phyloP scores from a whole-genome alignment of 371 early-diverging fungal species.

The Mortierella sp. region DNA sequence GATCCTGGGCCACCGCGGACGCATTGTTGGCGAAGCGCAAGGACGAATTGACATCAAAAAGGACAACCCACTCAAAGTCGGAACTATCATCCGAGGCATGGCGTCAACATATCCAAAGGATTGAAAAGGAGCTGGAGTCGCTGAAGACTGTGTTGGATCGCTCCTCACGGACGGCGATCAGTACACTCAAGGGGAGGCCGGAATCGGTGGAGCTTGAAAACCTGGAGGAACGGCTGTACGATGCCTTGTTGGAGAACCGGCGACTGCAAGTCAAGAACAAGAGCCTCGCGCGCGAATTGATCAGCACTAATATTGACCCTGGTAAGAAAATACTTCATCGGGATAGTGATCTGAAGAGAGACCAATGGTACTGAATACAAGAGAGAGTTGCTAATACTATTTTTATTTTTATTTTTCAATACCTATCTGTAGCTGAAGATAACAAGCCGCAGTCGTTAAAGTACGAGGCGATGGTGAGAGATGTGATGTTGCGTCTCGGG shows the following conservation, averaged over 20 bases:
- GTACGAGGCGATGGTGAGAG: constrained; percentile 23
- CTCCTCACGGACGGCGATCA: neutral
- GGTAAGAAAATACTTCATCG: neutral
- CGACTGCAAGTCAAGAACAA: constrained; percentile 30
- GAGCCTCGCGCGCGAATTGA: constrained; percentile 19
- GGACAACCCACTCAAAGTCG: neutral
- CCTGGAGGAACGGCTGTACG: constrained; percentile 16
- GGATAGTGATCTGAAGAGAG: too few species aligned
- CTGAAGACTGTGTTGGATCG: constrained; percentile 23
- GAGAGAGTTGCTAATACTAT: too few species aligned
- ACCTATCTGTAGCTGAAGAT: constrained; percentile 3
- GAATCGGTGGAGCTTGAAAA: neutral
- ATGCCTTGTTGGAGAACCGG: constrained; percentile 30
- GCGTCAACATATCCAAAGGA: constrained; percentile 28
- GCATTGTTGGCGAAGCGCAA: constrained; percentile 8
- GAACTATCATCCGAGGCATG: constrained; percentile 1
- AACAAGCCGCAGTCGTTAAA: neutral
- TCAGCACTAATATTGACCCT: constrained; percentile 1
- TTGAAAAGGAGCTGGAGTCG: constrained; percentile 34
- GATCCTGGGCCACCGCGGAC: constrained; percentile 25
- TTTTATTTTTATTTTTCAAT: too few species aligned
- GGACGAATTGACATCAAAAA: neutral
- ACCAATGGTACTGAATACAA: too few species aligned
- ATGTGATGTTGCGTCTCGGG: constrained; percentile 18
- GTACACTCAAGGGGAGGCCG: neutral